Base-by-base conservation (phyloP, 2,329 filamentous ascomycete genomes). In the Magnaporthales sp. region DNA sequence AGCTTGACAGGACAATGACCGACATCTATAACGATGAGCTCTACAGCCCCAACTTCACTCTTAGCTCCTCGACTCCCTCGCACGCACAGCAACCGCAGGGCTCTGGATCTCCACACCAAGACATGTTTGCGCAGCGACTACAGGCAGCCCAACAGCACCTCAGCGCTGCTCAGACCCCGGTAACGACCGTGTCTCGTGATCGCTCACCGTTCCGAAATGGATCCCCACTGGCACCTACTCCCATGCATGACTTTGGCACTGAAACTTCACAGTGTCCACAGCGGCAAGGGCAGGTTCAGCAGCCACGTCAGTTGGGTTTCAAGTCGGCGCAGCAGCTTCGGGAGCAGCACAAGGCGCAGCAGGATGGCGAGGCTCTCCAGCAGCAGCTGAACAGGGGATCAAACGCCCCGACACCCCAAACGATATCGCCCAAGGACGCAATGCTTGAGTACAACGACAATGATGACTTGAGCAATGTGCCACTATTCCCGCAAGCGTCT, bases 351-450 rank as follows among this genome's bases (percentile, higher is more conserved):
- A 88, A 88, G 72, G 82, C 84, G 6, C 83, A 86, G 71, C 84
- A 85, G 58, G 87, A 89, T 67, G 83, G 83, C 0, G 78, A 79
- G 65, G 74, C 78, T 10, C 70, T 80, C 22, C 79, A 78, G 58
- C 77, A 81, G 24, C 79, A 82, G 46, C 72, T 82, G 69, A 32
- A 64, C 22, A 46, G 62, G 24, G 22, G 31, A 38, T 32, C 38
- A 27, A 32, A 64, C 32, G 69, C 75, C 67, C 76, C 82, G 6
- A 84, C 83, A 0, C 83, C 89, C n/a, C 91, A 92, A 77, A 97
- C 94, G 0, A 97, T 99, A 62, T 98, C 94, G 1, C 95, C 94
- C 27, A 96, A 96, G 78, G 94, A 98, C 73, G 91, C 93, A 1
- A 79, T 96, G 68, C 79, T 97, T 64, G 93, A 97, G 68, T 97